These are phyloP conservation scores for Noccaea caerulescens DNA, from an alignment of 345 rosid species.

Conservation along the genomic window DNA sequence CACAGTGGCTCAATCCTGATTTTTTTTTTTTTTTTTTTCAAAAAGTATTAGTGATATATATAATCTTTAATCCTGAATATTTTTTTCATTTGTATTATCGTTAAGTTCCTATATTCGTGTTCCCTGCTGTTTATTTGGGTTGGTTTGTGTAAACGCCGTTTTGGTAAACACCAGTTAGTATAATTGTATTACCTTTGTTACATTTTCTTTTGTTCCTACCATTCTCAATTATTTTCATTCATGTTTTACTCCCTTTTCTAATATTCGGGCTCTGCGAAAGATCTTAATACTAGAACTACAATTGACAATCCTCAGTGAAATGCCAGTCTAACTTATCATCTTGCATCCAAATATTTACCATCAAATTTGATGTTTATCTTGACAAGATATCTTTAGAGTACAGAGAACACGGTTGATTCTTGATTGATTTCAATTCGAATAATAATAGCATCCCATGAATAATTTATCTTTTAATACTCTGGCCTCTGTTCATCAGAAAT, in stretches of 20 bases:
- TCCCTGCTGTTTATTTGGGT: constrained; percentile 14
- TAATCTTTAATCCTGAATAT: constrained; percentile 19
- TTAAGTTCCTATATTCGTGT: constrained; percentile 9
- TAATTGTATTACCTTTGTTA: constrained; percentile 17
- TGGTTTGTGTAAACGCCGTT: constrained; percentile 33
- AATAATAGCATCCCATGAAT: too few relatives aligned
- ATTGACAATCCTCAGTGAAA: too few relatives aligned
- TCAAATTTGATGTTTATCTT: too few relatives aligned
- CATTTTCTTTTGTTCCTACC: background rate
- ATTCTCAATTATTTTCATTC: too few relatives aligned
- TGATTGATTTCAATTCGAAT: background rate
- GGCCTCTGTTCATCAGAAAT: too few relatives aligned
- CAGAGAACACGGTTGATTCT: background rate
- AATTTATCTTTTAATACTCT: too few relatives aligned
- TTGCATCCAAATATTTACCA: too few relatives aligned
- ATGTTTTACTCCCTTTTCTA: too few relatives aligned
- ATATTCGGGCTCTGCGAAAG: too few relatives aligned
- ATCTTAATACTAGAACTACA: too few relatives aligned
- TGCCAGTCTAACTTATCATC: too few relatives aligned
- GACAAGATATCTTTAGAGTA: too few relatives aligned
- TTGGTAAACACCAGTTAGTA: constrained; percentile 14
- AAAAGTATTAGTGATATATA: background rate
- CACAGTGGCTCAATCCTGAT: constrained; percentile 32
- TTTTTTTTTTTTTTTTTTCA: background rate
- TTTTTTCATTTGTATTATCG: constrained; percentile 17